phyloP scores from a whole-genome alignment of 352 stramenopile species.

The Globisporangium spiculum region DNA sequence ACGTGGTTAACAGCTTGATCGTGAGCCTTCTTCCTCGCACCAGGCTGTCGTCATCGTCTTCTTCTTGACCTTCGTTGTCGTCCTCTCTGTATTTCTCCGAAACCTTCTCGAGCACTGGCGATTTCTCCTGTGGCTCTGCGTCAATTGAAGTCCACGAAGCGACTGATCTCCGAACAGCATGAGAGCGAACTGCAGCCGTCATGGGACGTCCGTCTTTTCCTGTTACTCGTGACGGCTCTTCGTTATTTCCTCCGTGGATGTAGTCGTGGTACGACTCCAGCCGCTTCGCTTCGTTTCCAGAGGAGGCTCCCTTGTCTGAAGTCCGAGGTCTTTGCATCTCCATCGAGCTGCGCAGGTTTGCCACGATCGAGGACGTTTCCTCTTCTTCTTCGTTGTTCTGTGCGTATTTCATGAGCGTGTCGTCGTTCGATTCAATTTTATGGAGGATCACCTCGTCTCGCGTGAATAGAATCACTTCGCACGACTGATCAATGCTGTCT shows the following conservation, averaged over 20 bases:
- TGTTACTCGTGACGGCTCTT: neutral
- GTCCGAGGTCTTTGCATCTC: slow-evolving; percentile 50
- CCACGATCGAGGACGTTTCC: slow-evolving; percentile 31
- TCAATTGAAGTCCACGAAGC: slow-evolving; percentile 33
- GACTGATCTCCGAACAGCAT: slow-evolving; percentile 33
- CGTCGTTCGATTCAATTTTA: slow-evolving; percentile 72
- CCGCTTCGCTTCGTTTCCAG: neutral
- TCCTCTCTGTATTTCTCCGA: slow-evolving; percentile 16
- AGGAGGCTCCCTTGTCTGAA: slow-evolving; percentile 31
- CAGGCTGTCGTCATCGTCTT: slow-evolving; percentile 13
- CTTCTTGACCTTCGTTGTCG: slow-evolving; percentile 13
- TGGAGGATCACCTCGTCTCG: slow-evolving; percentile 53
- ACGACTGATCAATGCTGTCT: slow-evolving; percentile 49
- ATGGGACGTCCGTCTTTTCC: slow-evolving; percentile 33
- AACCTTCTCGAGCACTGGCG: slow-evolving; percentile 49
- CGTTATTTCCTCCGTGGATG: slow-evolving; percentile 15
- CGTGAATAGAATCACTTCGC: slow-evolving; percentile 89
- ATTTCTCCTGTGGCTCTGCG: slow-evolving; percentile 51
- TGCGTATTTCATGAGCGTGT: slow-evolving; percentile 22
- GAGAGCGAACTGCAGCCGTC: slow-evolving; percentile 36
- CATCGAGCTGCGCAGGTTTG: slow-evolving; percentile 37
- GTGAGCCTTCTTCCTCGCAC: slow-evolving; percentile 43
- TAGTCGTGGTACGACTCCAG: slow-evolving; percentile 14
- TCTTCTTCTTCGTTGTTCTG: slow-evolving; percentile 52
- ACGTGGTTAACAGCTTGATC: slow-evolving; percentile 61